Conservation (phyloP, 257 asterid species). For the Solanum bulbocastanum region DNA sequence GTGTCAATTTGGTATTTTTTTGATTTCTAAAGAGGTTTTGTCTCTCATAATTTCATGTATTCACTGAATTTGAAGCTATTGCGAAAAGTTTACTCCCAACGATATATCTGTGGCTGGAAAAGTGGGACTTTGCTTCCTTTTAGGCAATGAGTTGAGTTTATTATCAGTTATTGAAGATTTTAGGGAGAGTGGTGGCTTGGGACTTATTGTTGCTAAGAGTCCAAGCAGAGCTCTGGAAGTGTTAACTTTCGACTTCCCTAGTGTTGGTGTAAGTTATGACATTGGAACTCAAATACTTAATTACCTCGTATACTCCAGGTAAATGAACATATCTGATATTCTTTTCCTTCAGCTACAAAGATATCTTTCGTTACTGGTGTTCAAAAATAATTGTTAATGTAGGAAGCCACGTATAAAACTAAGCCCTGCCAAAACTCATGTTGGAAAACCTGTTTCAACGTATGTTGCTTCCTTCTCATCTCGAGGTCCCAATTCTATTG, state of each 20-base stretch:
- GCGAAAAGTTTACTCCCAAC: slow-evolving; percentile 5
- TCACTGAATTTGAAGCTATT: slow-evolving; percentile 9
- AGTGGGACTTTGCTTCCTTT: slow-evolving; percentile 24
- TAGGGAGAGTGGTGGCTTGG: slow-evolving; percentile 11
- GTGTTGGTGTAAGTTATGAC: slow-evolving; percentile 10
- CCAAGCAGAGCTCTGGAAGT: not conserved
- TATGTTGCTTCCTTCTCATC: slow-evolving; percentile 24
- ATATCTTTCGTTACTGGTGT: not conserved
- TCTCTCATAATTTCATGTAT: not conserved
- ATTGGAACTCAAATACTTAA: slow-evolving; percentile 20
- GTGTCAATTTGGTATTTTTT: not conserved
- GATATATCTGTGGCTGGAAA: slow-evolving; percentile 21
- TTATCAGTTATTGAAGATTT: not conserved
- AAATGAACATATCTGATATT: not conserved
- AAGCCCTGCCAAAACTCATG: slow-evolving; percentile 15
- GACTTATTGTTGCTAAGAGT: slow-evolving; percentile 20
- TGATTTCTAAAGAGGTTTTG: not conserved
- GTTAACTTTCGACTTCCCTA: not conserved
- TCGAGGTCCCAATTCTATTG: slow-evolving; percentile 34
- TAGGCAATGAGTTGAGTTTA: not conserved
- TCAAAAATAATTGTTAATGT: not conserved
- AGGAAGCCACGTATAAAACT: slow-evolving; percentile 27
- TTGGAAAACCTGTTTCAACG: slow-evolving; percentile 16
- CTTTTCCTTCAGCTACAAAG: not conserved
- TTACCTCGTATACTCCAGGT: slow-evolving; percentile 23